Base-by-base conservation (phyloP, 1,284 basidiomycete species). In the Tilletiaria anomala region DNA sequence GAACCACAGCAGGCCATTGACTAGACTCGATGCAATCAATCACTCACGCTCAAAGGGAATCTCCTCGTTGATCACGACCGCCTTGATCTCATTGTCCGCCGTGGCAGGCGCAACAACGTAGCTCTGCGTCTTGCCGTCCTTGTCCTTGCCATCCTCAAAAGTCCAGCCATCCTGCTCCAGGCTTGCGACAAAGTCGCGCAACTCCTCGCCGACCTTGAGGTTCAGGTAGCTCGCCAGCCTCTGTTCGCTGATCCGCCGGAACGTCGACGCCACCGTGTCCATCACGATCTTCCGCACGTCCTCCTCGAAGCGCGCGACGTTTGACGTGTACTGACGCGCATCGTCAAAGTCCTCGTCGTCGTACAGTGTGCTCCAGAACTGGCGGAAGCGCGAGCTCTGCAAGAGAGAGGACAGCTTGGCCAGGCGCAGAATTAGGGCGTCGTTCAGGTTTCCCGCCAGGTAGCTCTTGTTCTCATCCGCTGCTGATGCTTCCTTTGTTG, bases 61-160 rank as follows among this genome's bases (percentile, higher is more conserved):
- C 56, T 75, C 79, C 72, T 93, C 88, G 69, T 85, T 83, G 34
- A 91, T 82, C 32, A 91, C 77, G n/a, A 83, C 83, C 1, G 87
- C 83, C 68, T 87, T 83, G 60, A 93, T 85, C 62, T 87, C 82
- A 70, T 93, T 94, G 40, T 62, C 58, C 24, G 50, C 44, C 40
- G 58, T 62, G 35, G 49, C 51, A 31, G 87, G 86, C 42, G 93
- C 74, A 19, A 69, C 71, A 36, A 87, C 75, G 10, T 78, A 75
- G n/a, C n/a, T n/a, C n/a, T n/a, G n/a, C n/a, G n/a, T n/a, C n/a
- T n/a, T n/a, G n/a, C n/a, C n/a, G n/a, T n/a, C n/a, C n/a, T n/a
- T n/a, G n/a, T n/a, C n/a, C n/a, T n/a, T n/a, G n/a, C n/a, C n/a
- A n/a, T n/a, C n/a, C n/a, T n/a, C n/a, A n/a, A n/a, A n/a, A n/a